Conservation (phyloP, 164 flowering plant genomes). For the Tetrastigma voinierianum region DNA sequence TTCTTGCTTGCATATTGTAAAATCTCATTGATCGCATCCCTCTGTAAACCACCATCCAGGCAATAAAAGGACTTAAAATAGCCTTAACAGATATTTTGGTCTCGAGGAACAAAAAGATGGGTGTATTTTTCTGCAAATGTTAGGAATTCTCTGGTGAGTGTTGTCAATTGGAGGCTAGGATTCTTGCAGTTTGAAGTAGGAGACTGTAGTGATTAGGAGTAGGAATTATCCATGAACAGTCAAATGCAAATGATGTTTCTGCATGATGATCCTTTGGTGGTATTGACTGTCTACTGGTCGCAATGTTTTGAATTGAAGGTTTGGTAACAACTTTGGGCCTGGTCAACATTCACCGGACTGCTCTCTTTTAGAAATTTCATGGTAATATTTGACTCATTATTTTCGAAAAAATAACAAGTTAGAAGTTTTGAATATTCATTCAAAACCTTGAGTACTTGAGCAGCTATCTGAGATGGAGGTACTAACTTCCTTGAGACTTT, state of each 20-base stretch:
- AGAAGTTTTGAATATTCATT: too few relatives aligned
- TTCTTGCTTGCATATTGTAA: conserved; percentile 71
- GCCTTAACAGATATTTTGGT: not conserved
- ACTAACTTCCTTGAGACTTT: too few relatives aligned
- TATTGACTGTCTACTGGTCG: too few relatives aligned
- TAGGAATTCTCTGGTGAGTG: not conserved
- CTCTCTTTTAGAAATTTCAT: not conserved
- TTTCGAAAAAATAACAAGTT: not conserved
- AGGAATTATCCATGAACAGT: too few relatives aligned
- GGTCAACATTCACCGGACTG: too few relatives aligned
- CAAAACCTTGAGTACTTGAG: not conserved
- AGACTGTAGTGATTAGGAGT: too few relatives aligned
- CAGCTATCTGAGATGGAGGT: too few relatives aligned
- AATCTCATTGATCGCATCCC: conserved; percentile 66
- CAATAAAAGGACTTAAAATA: not conserved
- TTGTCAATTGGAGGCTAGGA: not conserved
- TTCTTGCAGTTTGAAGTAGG: not conserved
- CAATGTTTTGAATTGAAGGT: too few relatives aligned
- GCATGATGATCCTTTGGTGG: too few relatives aligned
- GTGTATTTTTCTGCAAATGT: not conserved
- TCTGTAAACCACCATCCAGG: conserved; percentile 34
- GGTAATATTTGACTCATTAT: not conserved
- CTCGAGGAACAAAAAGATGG: not conserved
- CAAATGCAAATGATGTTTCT: too few relatives aligned
- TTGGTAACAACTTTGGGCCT: too few relatives aligned